A percentile compares a stretch with the other conserved stretches of the same genome.
Evolutionary conservation across 345 rosid genomes (phyloP).

Genomic region (Citropsis articulata): DNA sequence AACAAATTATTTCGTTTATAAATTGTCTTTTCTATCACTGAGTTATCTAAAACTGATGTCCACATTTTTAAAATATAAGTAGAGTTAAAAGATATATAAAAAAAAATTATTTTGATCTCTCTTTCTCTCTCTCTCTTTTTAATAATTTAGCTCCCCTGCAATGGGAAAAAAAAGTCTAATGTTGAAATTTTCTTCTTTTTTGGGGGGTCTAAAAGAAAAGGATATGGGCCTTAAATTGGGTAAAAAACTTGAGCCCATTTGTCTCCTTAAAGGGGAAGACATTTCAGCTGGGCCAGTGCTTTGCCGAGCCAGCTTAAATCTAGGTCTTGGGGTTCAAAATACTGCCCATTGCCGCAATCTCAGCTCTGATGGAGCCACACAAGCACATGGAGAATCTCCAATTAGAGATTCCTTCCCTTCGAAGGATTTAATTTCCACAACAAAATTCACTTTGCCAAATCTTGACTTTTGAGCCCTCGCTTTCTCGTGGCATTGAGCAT

Average conservation of each 20-base stretch:
- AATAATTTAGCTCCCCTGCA: no score
- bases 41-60: no score
- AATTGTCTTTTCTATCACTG: no score
- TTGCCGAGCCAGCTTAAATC: not conserved
- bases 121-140: no score
- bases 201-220: not conserved
- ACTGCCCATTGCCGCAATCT: not conserved
- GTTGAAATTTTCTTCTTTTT: not conserved
- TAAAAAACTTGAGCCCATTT: not conserved
- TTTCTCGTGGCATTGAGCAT: not conserved
- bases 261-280: not conserved
- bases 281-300: not conserved
- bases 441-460: constrained; percentile 8
- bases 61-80: no score
- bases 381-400: not conserved
- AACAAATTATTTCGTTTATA: no score
- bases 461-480: not conserved
- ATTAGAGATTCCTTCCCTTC: not conserved
- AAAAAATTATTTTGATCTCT: no score
- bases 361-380: not conserved
- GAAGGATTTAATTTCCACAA: not conserved
- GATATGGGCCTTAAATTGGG: not conserved
- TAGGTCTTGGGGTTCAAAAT: not conserved
- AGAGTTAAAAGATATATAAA: no score
- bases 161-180: no score